Base-by-base conservation (phyloP, 345 rosid species). In the Hevea brasiliensis region DNA sequence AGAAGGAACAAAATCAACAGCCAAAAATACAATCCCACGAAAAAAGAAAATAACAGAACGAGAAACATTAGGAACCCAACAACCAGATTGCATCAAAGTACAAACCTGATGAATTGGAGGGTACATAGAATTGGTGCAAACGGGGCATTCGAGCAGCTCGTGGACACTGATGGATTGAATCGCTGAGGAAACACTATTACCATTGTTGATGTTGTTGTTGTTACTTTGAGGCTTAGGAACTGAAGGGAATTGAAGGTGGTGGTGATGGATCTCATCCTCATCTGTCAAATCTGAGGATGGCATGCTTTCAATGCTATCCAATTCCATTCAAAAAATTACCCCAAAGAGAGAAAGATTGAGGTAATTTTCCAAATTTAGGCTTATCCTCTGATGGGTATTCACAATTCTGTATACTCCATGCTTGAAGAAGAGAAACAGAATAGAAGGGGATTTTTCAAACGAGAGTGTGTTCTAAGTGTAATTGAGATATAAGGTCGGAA, bases 41-140 rank as follows among this genome's bases (percentile, higher is more conserved):
- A 4, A 32, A 32, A 32, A 32, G 37, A 32, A 32, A 1, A 2
- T 15, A 47, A 66, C n/a, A 29, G 70, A 66, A 47, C 70, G 57
- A 66, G 18, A 15, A 26, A 11, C 17, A 40, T 55, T 13, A 69
- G 40, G 23, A 42, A 70, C 27, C 56, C 45, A 71, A 0, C 55
- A 7, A 26, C 37, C 57, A 48, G 29, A 66, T 47, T 15, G 24
- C 11, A 17, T n/a, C 11, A 37, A 23, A 76, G 70, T 29, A 56
- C 47, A 62, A 32, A 95, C 99, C 99, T 96, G 99, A 77, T 96
- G 98, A 77, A 96, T 96, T 60, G 99, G 98, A 70, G 99, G 99
- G 72, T 93, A 93, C 99, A 96, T 96, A 59, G 98, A 96, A 75
- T 88, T 90, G 74, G 99, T 91, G 72, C 99, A 96, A 63, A 96